Base-by-base conservation (phyloP, 768 basidiomycete genomes). In the Cantharellus anzutake region DNA sequence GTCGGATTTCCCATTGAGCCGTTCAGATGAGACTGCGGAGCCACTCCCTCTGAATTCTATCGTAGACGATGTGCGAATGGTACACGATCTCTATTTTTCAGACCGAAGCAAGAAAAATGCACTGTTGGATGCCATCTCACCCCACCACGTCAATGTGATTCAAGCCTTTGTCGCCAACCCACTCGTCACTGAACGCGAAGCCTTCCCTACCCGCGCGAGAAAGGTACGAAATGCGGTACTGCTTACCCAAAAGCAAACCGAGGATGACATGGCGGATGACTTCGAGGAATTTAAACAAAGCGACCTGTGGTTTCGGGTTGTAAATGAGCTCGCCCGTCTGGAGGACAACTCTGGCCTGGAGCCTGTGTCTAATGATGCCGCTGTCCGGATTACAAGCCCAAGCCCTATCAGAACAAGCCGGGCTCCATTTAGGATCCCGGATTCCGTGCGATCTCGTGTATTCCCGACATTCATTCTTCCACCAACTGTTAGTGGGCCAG, bases 281-380 rank as follows among this genome's bases (percentile, higher is more conserved):
- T 96, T 94, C 67, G 84, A 86, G 56, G 82, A 82, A 4, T 98
- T 99, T 66, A 80, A 83, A 66, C 74, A 80, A 61, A 90, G 87
- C 20, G 91, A 96, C 63, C 76, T 99, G 3, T 97, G 88, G 83
- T 88, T 92, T 71, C 85, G 90, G 56, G 91, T 88, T 1, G 73
- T 88, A 4, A 79, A 82, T 4, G 88, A 91, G 66, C 73, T 78
- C 42, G 61, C 62, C 41, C 60, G 58, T 29, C 7, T 20, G 42
- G 48, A 44, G 20, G 59, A 40, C 38, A 41, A 41, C n/a, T 51
- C 40, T 35, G n/a, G 20, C 60, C 7, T 41, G 7, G 40, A 56
- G 41, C 5, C 60, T 35, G 29, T 20, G 16, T 39, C 60, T 40
- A 38, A 41, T 5, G 41, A 51, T 11, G 44, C 38, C 29, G 3